phyloP scores from a whole-genome alignment of 345 rosid species.

The Toxicodendron radicans region DNA sequence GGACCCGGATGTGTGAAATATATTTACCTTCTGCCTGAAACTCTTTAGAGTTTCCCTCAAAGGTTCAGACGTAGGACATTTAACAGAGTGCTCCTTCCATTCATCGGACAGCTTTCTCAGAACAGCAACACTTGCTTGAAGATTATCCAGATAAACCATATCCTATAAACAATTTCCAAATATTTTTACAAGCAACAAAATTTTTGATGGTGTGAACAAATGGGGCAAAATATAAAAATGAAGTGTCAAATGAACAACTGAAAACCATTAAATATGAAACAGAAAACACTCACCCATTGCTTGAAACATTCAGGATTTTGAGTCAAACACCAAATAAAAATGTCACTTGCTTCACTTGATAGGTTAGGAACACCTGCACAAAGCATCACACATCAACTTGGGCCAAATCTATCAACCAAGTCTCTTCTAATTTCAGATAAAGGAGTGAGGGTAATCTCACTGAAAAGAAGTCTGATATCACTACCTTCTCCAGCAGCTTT shows the following conservation, averaged over 20 bases:
- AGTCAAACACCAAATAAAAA: slow-evolving; percentile 57
- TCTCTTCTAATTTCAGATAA: neutral
- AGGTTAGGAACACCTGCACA: slow-evolving; percentile 42
- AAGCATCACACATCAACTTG: neutral
- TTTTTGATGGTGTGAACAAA: neutral
- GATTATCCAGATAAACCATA: slow-evolving; percentile 44
- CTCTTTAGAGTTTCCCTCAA: slow-evolving; percentile 44
- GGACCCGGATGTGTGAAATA: neutral
- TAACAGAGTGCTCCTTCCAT: slow-evolving; percentile 42
- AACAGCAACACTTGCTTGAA: slow-evolving; percentile 46
- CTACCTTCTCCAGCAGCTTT: slow-evolving; percentile 67
- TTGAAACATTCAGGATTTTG: slow-evolving; percentile 50
- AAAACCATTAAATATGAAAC: neutral
- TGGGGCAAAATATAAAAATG: too few species aligned
- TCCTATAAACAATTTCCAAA: slow-evolving; percentile 37
- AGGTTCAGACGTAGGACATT: slow-evolving; percentile 31
- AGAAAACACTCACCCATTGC: slow-evolving; percentile 49
- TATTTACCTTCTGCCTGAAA: slow-evolving; percentile 57
- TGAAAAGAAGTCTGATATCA: neutral
- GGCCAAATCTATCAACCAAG: neutral
- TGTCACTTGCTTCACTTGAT: slow-evolving; percentile 45
- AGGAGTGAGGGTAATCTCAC: neutral
- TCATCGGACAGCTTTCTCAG: slow-evolving; percentile 46
- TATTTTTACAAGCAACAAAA: neutral
- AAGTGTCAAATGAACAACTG: neutral